Evolutionary conservation across 495 filamentous ascomycete species (phyloP).

Genomic region (Aspergillus diversus): DNA sequence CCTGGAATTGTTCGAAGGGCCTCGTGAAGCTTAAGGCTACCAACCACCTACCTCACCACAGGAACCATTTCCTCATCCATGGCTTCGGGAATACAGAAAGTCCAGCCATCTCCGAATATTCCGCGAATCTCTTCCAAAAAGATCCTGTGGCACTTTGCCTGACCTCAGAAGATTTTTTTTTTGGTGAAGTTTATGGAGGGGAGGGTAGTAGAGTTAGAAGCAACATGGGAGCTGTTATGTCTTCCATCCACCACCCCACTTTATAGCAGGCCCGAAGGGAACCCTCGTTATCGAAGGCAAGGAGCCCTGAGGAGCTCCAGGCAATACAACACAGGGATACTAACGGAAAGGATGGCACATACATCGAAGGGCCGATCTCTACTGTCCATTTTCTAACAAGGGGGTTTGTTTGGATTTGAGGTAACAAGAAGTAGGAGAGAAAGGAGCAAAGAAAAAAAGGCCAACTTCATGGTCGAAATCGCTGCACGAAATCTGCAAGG

Average conservation of each 20-base stretch:
- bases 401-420: too few species aligned
- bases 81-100: not conserved
- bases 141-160: not conserved
- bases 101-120: not conserved
- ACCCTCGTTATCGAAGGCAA: too few species aligned
- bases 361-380: too few species aligned
- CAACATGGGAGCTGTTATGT: too few species aligned
- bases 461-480: slow-evolving; percentile 12
- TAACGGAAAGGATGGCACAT: too few species aligned
- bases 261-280: too few species aligned
- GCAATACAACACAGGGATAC: too few species aligned
- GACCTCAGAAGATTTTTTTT: not conserved
- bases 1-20: slow-evolving; percentile 3
- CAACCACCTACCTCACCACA: not conserved
- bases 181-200: too few species aligned
- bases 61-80: slow-evolving; percentile 1
- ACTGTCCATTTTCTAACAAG: too few species aligned
- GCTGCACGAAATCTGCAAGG: slow-evolving; percentile 43
- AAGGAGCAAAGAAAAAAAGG: slow-evolving; percentile 5
- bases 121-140: not conserved
- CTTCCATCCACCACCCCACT: too few species aligned
- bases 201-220: too few species aligned
- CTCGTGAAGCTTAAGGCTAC: slow-evolving; percentile 3
- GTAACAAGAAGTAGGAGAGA: slow-evolving; percentile 5
- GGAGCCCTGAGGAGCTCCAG: too few species aligned